A percentile compares a stretch with the other conserved stretches of the same genome.
phyloP scores from a whole-genome alignment of 306 rosid genomes.

The Delonix regia region DNA sequence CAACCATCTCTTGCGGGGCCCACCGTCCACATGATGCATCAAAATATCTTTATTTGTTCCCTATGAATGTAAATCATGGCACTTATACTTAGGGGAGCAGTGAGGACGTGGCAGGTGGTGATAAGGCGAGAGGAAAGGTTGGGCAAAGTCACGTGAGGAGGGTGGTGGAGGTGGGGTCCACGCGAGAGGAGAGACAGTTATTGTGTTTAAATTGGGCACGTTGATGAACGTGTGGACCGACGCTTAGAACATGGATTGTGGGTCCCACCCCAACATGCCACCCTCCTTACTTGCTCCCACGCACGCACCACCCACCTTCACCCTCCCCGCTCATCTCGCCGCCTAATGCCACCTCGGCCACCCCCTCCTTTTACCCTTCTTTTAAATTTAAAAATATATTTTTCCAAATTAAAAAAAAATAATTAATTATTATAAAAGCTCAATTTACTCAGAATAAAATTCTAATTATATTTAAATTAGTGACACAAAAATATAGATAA shows the following conservation, averaged over 20 bases:
- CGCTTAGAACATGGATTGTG: slow-evolving; percentile 44
- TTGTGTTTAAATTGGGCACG: slow-evolving; percentile 38
- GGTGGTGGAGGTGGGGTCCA: background rate
- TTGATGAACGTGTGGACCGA: slow-evolving; percentile 52
- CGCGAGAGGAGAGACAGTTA: background rate
- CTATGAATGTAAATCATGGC: no score
- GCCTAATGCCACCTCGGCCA: slow-evolving; percentile 39
- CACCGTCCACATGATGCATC: slow-evolving; percentile 41
- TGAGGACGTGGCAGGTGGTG: slow-evolving; percentile 25
- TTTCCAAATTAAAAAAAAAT: background rate
- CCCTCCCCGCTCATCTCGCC: slow-evolving; percentile 41
- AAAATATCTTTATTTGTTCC: background rate
- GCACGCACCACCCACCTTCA: background rate
- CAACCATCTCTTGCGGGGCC: background rate
- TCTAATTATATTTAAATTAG: no score
- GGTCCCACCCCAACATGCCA: slow-evolving; percentile 52
- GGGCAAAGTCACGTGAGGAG: slow-evolving; percentile 63
- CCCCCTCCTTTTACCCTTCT: background rate
- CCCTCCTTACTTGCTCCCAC: slow-evolving; percentile 41
- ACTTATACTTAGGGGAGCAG: no score
- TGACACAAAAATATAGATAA: background rate
- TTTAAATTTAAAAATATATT: background rate
- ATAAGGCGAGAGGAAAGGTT: slow-evolving; percentile 20
- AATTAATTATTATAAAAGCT: background rate
- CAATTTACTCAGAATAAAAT: no score